These are phyloP conservation scores for Anisodus acutangulus DNA, from an alignment of 257 asterid genomes.

Conservation along the genomic window DNA sequence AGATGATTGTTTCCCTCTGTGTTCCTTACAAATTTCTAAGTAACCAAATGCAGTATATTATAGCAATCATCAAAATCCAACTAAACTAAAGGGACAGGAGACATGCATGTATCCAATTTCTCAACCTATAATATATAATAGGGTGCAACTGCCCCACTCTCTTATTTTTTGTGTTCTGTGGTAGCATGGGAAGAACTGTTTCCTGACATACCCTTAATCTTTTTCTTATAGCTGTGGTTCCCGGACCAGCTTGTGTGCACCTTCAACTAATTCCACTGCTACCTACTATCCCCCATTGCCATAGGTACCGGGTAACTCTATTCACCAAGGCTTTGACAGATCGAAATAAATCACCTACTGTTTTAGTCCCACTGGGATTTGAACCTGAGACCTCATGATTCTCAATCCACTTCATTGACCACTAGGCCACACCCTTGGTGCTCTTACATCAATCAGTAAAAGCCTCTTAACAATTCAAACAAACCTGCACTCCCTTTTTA, in stretches of 20 bases:
- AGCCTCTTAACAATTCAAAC: slow-evolving; percentile 11
- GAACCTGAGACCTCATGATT: background rate
- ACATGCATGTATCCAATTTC: background rate
- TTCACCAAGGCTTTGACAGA: background rate
- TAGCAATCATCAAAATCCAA: slow-evolving; percentile 13
- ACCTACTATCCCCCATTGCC: background rate
- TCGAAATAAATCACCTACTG: background rate
- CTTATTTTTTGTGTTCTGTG: background rate
- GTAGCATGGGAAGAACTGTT: background rate
- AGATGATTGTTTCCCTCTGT: background rate
- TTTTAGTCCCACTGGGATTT: background rate
- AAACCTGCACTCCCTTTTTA: background rate
- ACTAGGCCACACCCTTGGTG: background rate
- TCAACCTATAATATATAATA: slow-evolving; percentile 16
- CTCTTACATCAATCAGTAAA: background rate
- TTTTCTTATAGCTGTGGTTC: background rate
- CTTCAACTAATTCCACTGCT: background rate
- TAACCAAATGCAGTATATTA: background rate
- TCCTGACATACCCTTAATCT: background rate
- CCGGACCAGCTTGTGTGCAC: slow-evolving; percentile 13
- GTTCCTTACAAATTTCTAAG: background rate
- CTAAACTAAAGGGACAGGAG: slow-evolving; percentile 11
- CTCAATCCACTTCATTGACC: slow-evolving; percentile 15
- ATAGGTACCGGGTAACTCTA: background rate
- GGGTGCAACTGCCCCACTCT: background rate